phyloP scores from a whole-genome alignment of 2,329 filamentous ascomycete species.

The Mycosphaerella sp. region DNA sequence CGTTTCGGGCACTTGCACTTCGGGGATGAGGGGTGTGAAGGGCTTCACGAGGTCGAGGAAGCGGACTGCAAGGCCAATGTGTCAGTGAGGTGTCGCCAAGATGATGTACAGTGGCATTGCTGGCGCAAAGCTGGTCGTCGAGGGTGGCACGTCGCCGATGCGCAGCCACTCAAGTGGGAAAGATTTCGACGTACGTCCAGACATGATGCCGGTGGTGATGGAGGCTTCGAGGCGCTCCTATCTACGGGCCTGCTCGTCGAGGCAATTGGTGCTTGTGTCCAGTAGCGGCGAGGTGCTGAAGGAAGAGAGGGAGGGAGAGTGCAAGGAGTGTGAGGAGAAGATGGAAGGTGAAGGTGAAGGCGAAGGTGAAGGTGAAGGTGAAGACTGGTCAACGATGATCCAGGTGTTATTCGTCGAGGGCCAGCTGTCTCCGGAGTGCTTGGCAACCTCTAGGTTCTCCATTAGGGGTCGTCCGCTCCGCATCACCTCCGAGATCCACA shows the following conservation, averaged over 20 bases:
- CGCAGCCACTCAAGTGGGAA: background rate
- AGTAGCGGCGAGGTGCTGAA: background rate
- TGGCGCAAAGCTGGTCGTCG: background rate
- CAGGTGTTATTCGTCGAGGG: background rate
- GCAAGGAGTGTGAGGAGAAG: background rate
- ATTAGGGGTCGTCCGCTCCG: background rate
- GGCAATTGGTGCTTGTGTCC: background rate
- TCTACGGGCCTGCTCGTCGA: background rate
- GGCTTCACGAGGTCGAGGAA: conserved; percentile 99
- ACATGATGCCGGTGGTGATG: conserved; percentile 12
- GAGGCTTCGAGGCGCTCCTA: conserved; percentile 12
- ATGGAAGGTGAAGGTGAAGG: background rate
- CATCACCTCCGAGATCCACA: background rate
- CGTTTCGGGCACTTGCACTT: conserved; percentile 97
- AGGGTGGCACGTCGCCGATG: background rate
- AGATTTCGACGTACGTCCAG: conserved; percentile 16
- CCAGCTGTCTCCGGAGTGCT: background rate
- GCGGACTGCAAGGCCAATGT: conserved; percentile 59
- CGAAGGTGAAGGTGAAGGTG: background rate
- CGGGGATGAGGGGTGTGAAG: conserved; percentile 98
- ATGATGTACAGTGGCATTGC: background rate
- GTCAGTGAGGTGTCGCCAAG: conserved; percentile 15
- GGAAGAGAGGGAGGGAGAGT: background rate
- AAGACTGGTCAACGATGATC: background rate
- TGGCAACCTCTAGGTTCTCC: background rate